phyloP scores from a whole-genome alignment of 164 flowering plant genomes.

The Nelumbo lutea region DNA sequence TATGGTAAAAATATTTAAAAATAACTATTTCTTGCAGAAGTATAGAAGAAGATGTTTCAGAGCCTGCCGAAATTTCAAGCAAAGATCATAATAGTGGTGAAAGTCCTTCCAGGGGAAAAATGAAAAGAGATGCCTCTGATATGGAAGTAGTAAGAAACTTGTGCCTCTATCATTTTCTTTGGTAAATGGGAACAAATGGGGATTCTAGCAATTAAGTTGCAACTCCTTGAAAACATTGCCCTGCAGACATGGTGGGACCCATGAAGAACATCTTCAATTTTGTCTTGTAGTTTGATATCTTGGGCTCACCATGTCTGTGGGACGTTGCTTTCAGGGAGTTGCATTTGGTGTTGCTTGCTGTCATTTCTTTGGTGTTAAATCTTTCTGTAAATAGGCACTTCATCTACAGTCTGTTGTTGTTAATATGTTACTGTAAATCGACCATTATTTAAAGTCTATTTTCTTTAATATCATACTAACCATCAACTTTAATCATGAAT shows the following conservation, averaged over 20 bases:
- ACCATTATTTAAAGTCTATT: neutral
- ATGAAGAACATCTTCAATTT: too few species aligned
- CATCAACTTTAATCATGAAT: neutral
- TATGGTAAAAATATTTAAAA: neutral
- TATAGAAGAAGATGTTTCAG: constrained; percentile 45
- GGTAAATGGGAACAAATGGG: too few species aligned
- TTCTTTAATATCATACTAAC: neutral
- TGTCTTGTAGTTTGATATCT: too few species aligned
- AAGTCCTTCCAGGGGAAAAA: constrained; percentile 46
- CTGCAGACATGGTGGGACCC: too few species aligned
- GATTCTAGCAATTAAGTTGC: neutral
- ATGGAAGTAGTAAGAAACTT: constrained; percentile 37
- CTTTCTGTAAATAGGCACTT: too few species aligned
- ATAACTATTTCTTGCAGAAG: constrained; percentile 37
- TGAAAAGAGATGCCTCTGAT: constrained; percentile 31
- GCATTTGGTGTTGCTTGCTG: too few species aligned
- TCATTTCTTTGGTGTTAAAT: too few species aligned
- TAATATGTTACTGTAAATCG: too few species aligned
- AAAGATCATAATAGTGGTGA: constrained; percentile 47
- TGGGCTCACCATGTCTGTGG: too few species aligned
- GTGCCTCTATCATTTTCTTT: neutral
- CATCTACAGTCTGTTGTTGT: too few species aligned
- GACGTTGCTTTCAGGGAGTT: too few species aligned
- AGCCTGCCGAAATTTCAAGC: constrained; percentile 41
- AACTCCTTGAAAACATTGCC: neutral